Evolutionary conservation across 192 early-diverging fungal genomes (phyloP).

Genomic region (Helicostylum pulchrum): DNA sequence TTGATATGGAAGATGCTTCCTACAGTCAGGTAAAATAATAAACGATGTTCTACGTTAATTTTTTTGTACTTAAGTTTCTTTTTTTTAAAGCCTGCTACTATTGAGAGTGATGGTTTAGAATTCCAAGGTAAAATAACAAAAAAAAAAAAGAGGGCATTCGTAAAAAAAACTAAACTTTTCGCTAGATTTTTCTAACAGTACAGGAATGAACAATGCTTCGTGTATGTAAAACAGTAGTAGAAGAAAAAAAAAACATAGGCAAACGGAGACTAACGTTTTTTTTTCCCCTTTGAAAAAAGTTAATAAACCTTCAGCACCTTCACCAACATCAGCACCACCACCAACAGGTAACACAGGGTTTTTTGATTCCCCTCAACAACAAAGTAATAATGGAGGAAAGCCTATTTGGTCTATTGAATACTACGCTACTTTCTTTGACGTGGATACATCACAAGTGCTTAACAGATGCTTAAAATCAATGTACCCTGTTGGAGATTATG

Average conservation of each 20-base stretch:
- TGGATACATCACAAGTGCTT: conserved; percentile 85
- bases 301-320: conserved; percentile 1
- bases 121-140: conserved; percentile 39
- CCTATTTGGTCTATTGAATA: conserved; percentile 89
- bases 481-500: conserved; percentile 74
- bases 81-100: conserved; percentile 24
- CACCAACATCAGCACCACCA: conserved; percentile 8
- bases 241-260: not conserved
- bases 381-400: conserved; percentile 26
- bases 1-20: conserved; percentile 44
- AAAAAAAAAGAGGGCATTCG: not conserved
- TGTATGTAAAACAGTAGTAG: conserved; percentile 1
- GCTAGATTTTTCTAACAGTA: conserved; percentile 25
- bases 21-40: conserved; percentile 24
- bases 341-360: conserved; percentile 18
- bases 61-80: not conserved
- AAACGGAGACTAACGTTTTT: too few relatives aligned
- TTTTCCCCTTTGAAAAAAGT: not conserved
- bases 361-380: conserved; percentile 32
- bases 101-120: conserved; percentile 44
- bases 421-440: conserved; percentile 89
- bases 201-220: conserved; percentile 23
- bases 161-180: too few relatives aligned
- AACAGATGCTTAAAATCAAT: conserved; percentile 67
- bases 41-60: not conserved